phyloP scores from a whole-genome alignment of 192 early-diverging fungal genomes.

The Coemansia sp. region DNA sequence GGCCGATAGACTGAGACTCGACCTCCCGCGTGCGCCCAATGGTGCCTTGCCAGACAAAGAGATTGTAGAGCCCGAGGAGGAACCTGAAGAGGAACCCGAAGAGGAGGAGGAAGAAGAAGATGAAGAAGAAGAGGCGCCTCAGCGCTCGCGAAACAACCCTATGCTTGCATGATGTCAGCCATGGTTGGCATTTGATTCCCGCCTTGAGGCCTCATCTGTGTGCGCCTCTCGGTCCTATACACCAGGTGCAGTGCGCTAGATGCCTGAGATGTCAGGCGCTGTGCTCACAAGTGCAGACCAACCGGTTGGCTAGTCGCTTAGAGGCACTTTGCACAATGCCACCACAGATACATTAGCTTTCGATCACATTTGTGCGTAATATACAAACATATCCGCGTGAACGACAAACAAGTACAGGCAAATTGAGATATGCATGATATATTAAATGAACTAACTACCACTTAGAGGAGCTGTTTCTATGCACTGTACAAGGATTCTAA shows the following conservation, averaged over 20 bases:
- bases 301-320: background rate
- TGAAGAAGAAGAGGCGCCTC: conserved; percentile 18
- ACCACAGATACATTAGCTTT: background rate
- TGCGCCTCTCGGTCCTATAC: background rate
- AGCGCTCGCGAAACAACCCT: conserved; percentile 27
- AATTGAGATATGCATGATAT: background rate
- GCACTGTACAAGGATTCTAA: background rate
- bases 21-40: conserved; percentile 36
- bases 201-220: background rate
- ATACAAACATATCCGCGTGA: background rate
- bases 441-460: background rate
- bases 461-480: background rate
- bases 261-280: background rate
- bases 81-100: conserved; percentile 5
- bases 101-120: conserved; percentile 32
- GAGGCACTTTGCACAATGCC: background rate
- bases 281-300: background rate
- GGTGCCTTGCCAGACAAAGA: conserved; percentile 20
- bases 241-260: background rate
- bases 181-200: background rate
- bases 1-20: conserved; percentile 26
- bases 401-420: background rate
- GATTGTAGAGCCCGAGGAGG: background rate
- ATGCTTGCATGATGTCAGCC: conserved; percentile 30
- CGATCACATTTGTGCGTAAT: background rate